Conservation (phyloP, 768 basidiomycete species). For the Tricholoma sp. region DNA sequence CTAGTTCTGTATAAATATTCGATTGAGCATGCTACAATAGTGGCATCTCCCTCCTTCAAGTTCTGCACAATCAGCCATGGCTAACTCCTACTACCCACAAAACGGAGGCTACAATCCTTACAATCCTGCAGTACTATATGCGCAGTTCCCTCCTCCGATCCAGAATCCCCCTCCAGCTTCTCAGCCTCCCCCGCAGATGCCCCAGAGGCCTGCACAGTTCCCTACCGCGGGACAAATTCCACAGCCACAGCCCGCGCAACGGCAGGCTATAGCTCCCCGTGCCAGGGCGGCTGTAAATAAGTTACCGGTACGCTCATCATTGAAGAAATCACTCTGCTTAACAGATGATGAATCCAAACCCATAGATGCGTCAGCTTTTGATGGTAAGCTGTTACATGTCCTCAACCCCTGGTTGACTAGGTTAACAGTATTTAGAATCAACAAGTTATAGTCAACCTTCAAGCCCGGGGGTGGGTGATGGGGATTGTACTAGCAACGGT, state of each 20-base stretch:
- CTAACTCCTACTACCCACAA: background rate
- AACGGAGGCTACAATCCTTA: background rate
- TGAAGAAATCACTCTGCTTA: background rate
- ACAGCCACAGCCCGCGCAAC: background rate
- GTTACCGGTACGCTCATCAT: background rate
- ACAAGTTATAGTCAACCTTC: conserved; percentile 13
- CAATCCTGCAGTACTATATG: background rate
- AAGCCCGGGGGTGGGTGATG: conserved; percentile 17
- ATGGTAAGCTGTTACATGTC: background rate
- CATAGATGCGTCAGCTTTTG: background rate
- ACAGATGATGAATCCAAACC: background rate
- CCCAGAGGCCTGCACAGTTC: conserved; percentile 3
- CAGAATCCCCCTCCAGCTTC: background rate
- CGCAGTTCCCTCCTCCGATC: conserved; percentile 1
- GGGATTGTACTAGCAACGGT: conserved; percentile 14
- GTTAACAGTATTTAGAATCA: background rate
- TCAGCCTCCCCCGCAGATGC: conserved; percentile 1
- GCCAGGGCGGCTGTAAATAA: background rate
- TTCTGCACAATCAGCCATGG: background rate
- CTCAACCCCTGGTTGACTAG: background rate
- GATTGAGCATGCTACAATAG: background rate
- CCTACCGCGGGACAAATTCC: background rate
- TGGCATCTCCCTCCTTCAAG: background rate
- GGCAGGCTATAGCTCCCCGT: background rate
- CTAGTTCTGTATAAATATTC: background rate